Base-by-base conservation (phyloP, 768 basidiomycete genomes). In the Mycena capillaripes region DNA sequence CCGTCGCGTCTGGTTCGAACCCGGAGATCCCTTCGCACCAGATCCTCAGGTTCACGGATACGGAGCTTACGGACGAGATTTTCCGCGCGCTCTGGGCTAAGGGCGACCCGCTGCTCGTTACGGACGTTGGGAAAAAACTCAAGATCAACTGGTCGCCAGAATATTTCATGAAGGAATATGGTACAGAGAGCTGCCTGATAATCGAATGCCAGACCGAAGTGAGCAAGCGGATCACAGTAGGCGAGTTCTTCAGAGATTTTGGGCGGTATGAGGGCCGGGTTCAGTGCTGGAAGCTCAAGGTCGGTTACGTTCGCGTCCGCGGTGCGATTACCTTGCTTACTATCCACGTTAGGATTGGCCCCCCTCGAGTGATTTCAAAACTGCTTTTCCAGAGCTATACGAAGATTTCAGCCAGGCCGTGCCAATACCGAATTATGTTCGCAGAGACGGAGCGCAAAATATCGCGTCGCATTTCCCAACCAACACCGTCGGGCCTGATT, bases 341-440 rank as follows among this genome's bases (percentile, higher is more conserved):
- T 32, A n/a, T 14, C 2, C 3, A 44, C 36, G 0, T 23, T 66
- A 97, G 92, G 97, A 99, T 82, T 99, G 97, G 97, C 97, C 97
- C 4, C 90, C 95, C 0, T 92, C 93, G 11, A 88, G 90, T 3
- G 96, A 97, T 73, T 97, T 99, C 84, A 92, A 91, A 78, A 85
- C 87, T 3, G 89, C 90, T 2, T 96, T 96, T 79, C 97, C 97
- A 0, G 92, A 93, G 62, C 84, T 98, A 14, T 98, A 90, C 77
- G 89, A 93, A 38, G 97, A 98, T 78, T 98, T 97, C 79, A 90
- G 88, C 72, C 82, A 88, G 19, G 92, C 92, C 4, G 91, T 98
- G 1, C 97, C 97, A 0, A 92, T 96, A 0, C 96, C 96, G 2
- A 92, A 93, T 79, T 97, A 94, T 80, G 95, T 96, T n/a, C 87